phyloP scores from a whole-genome alignment of 345 rosid species.

The Citrus sp. region DNA sequence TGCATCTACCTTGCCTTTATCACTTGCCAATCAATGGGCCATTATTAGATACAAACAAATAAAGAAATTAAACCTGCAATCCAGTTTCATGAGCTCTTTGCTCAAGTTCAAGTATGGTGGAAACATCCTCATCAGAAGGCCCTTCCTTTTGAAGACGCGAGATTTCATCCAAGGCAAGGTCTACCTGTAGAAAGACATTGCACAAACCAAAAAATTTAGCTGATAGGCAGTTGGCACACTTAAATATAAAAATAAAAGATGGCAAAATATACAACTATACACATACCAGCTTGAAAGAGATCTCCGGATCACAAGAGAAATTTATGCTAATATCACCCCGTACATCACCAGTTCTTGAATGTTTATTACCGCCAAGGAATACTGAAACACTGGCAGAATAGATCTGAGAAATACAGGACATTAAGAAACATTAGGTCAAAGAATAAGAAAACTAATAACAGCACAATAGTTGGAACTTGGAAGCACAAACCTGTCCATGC shows the following conservation, averaged over 20 bases:
- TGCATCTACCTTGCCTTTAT: neutral
- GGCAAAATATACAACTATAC: neutral
- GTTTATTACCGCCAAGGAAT: conserved; percentile 80
- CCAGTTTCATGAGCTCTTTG: conserved; percentile 96
- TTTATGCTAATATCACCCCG: conserved; percentile 80
- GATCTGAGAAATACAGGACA: conserved; percentile 44
- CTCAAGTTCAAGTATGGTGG: conserved; percentile 80
- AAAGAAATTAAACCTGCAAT: conserved; percentile 53
- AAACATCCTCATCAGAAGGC: conserved; percentile 65
- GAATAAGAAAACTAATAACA: conserved; percentile 5
- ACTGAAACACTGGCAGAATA: conserved; percentile 83
- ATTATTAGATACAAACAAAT: neutral
- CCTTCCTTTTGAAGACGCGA: conserved; percentile 77
- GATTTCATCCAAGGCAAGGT: conserved; percentile 83
- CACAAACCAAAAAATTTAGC: neutral
- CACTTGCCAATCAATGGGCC: neutral
- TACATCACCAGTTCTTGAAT: conserved; percentile 82
- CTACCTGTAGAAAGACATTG: conserved; percentile 50
- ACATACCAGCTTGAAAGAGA: conserved; percentile 73
- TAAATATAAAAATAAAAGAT: neutral
- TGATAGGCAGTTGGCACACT: neutral
- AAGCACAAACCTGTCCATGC: conserved; percentile 75
- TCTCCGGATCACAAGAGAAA: conserved; percentile 90
- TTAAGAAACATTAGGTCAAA: conserved; percentile 12
- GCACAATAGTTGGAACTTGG: neutral